These are phyloP conservation scores for Fusarium coicis DNA, from an alignment of 2,329 filamentous ascomycete species.

Conservation along the genomic window DNA sequence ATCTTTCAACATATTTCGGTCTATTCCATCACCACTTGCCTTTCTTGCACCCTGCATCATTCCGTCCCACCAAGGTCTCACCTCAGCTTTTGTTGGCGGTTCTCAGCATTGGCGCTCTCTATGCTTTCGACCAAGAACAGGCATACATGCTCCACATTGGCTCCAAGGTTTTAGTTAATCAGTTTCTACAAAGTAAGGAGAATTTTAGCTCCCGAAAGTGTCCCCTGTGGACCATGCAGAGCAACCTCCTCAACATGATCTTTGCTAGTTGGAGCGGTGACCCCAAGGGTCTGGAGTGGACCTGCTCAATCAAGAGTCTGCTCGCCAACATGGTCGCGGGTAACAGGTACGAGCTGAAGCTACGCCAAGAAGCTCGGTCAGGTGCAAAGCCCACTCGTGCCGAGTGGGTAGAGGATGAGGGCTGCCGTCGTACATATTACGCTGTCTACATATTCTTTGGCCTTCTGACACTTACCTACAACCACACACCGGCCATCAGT, in stretches of 20 bases:
- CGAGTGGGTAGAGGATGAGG: slow-evolving; percentile 97
- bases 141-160: slow-evolving; percentile 98
- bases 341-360: slow-evolving; percentile 94
- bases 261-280: slow-evolving; percentile 99
- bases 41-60: slow-evolving; percentile 93
- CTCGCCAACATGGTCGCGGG: slow-evolving; percentile 99
- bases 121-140: slow-evolving; percentile 96
- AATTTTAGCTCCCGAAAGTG: slow-evolving; percentile 99
- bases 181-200: slow-evolving; percentile 97
- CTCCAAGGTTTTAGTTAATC: slow-evolving; percentile 95
- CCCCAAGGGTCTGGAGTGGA: slow-evolving; percentile 97
- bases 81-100: slow-evolving; percentile 88
- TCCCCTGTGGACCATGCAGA: slow-evolving; percentile 98
- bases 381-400: slow-evolving; percentile 78
- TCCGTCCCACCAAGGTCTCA: slow-evolving; percentile 81
- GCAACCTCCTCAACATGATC: slow-evolving; percentile 96
- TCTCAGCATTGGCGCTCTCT: slow-evolving; percentile 93
- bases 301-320: slow-evolving; percentile 97
- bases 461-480: slow-evolving; percentile 92
- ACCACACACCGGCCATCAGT: slow-evolving; percentile 96
- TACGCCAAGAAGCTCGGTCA: slow-evolving; percentile 88
- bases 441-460: slow-evolving; percentile 99
- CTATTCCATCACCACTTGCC: slow-evolving; percentile 97
- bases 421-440: slow-evolving; percentile 95
- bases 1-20: slow-evolving; percentile 95